Percentiles rank a stretch among this genome's conserved stretches.
These are phyloP conservation scores for Aspergillus versicolor DNA, from an alignment of 2,329 filamentous ascomycete species.

Conservation along the genomic window DNA sequence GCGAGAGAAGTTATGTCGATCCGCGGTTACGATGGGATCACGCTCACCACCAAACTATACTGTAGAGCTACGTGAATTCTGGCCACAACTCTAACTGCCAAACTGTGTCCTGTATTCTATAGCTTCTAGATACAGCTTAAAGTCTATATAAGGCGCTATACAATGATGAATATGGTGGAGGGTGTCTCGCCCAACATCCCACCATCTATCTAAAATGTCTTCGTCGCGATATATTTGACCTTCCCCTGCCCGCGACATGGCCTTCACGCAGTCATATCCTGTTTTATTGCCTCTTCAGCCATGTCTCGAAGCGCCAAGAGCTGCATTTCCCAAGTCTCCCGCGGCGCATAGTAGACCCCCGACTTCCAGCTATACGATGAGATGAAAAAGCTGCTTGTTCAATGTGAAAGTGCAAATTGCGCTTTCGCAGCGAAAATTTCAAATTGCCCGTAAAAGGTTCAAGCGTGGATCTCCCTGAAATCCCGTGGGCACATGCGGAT, in stretches of 20 bases:
- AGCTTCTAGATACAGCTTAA: background rate
- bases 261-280: background rate
- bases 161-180: background rate
- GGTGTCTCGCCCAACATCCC: no score
- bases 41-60: background rate
- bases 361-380: background rate
- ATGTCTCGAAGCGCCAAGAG: background rate
- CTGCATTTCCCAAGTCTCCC: background rate
- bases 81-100: no score
- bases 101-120: background rate
- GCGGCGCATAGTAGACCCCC: background rate
- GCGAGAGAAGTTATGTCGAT: no score
- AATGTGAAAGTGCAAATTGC: background rate
- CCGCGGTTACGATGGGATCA: background rate
- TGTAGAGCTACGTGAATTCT: background rate
- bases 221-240: background rate
- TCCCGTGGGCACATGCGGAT: background rate
- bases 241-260: background rate
- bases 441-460: background rate
- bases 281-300: background rate
- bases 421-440: background rate
- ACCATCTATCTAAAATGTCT: background rate
- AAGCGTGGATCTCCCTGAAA: background rate
- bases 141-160: background rate
- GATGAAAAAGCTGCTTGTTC: background rate